A percentile compares a stretch with the other conserved stretches of the same genome.
Conservation (phyloP, 306 rosid species). For the Lablab purpureus region DNA sequence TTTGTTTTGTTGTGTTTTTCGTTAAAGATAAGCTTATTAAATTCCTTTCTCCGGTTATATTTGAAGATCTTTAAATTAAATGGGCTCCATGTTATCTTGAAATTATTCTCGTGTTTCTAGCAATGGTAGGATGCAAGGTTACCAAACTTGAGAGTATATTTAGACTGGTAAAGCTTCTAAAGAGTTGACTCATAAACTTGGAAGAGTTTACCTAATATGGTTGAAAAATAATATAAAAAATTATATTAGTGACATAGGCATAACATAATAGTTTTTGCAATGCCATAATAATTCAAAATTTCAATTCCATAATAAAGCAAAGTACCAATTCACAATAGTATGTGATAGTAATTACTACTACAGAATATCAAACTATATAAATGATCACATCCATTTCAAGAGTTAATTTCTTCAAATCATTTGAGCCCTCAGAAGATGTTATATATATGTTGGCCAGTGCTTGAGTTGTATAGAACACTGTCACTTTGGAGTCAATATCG, state of each 20-base stretch:
- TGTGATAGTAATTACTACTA: background rate
- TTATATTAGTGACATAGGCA: background rate
- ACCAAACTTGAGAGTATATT: background rate
- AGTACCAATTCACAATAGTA: no score
- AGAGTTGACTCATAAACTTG: background rate
- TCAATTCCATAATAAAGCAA: no score
- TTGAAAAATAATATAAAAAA: background rate
- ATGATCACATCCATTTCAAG: background rate
- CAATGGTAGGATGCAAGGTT: background rate
- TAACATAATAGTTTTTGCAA: background rate
- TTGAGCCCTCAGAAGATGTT: background rate
- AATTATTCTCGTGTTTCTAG: background rate
- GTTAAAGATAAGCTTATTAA: background rate
- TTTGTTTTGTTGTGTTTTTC: background rate
- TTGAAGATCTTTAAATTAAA: conserved; percentile 10
- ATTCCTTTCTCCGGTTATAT: background rate
- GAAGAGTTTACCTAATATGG: background rate
- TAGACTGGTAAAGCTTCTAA: background rate
- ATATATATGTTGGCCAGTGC: background rate
- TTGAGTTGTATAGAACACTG: background rate
- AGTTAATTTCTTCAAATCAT: background rate
- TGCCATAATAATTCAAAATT: no score
- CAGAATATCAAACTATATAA: background rate
- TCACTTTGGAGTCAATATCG: background rate
- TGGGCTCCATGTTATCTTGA: background rate